phyloP scores from a whole-genome alignment of 2,329 filamentous ascomycete genomes.

The Geosmithia morbida region DNA sequence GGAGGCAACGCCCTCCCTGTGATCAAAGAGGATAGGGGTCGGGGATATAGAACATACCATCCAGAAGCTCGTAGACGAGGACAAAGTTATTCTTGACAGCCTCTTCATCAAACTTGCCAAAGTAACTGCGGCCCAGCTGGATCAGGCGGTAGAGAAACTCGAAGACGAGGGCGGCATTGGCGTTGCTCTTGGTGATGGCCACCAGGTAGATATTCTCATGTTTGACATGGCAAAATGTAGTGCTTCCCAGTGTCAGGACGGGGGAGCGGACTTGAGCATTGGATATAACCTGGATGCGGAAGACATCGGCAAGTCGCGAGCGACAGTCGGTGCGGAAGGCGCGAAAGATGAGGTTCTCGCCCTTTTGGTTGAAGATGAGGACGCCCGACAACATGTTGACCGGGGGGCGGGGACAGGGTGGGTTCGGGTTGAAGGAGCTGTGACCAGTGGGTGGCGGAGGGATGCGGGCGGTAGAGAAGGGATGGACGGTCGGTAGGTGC shows the following conservation, averaged over 20 bases:
- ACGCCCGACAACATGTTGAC: constrained; percentile 85
- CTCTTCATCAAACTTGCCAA: constrained; percentile 98
- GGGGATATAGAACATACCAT: constrained; percentile 40
- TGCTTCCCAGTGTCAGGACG: constrained; percentile 91
- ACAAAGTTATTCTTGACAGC: constrained; percentile 99
- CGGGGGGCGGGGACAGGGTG: neutral
- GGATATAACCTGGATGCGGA: constrained; percentile 98
- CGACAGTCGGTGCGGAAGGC: constrained; percentile 98
- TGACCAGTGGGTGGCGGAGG: constrained; percentile 16
- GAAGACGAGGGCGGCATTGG: constrained; percentile 94
- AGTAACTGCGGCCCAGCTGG: constrained; percentile 83
- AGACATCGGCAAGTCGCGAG: constrained; percentile 93
- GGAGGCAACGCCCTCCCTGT: neutral
- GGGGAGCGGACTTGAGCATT: constrained; percentile 96
- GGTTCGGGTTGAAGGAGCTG: too few relatives aligned
- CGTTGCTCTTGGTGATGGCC: constrained; percentile 96
- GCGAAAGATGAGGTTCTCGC: constrained; percentile 98
- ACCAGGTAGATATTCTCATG: constrained; percentile 99
- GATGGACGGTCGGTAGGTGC: neutral
- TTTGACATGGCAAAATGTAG: constrained; percentile 98
- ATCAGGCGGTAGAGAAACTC: constrained; percentile 94
- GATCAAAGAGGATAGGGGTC: too few relatives aligned
- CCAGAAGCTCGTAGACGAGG: constrained; percentile 89
- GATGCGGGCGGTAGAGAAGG: neutral
- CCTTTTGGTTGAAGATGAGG: constrained; percentile 98